Percentiles rank a stretch among this genome's conserved stretches.
phyloP scores from a whole-genome alignment of 768 basidiomycete genomes.

The Zangia roseola region DNA sequence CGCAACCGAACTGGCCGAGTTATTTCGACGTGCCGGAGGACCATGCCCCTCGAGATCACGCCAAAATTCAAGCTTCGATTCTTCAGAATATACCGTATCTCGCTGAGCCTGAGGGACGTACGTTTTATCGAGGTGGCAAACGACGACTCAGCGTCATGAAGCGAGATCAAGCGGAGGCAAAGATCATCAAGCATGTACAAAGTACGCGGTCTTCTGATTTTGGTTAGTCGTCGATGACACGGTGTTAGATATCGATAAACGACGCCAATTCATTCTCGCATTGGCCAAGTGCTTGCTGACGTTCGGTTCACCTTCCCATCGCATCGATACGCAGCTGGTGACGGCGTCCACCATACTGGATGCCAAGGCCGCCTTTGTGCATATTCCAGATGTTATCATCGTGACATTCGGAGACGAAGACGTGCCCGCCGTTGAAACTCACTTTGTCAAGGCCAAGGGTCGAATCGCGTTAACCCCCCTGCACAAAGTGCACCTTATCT shows the following conservation, averaged over 20 bases:
- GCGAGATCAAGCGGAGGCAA: slow-evolving; percentile 33
- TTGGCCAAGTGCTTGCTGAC: slow-evolving; percentile 84
- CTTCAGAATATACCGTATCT: neutral
- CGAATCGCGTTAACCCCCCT: slow-evolving; percentile 80
- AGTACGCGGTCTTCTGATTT: slow-evolving; percentile 29
- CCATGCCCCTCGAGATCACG: slow-evolving; percentile 14
- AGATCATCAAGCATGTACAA: slow-evolving; percentile 46
- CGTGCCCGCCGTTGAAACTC: slow-evolving; percentile 70
- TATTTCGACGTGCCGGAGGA: slow-evolving; percentile 21
- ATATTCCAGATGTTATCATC: slow-evolving; percentile 76
- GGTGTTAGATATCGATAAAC: slow-evolving; percentile 42
- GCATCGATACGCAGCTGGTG: slow-evolving; percentile 84
- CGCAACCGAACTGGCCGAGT: slow-evolving; percentile 23
- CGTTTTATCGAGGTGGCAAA: slow-evolving; percentile 32
- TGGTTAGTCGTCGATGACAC: neutral
- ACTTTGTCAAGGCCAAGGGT: slow-evolving; percentile 82
- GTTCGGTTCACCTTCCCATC: slow-evolving; percentile 94
- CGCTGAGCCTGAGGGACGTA: slow-evolving; percentile 19
- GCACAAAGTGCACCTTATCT: slow-evolving; percentile 79
- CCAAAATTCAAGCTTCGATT: slow-evolving; percentile 6
- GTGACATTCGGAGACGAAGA: slow-evolving; percentile 79
- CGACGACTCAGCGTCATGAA: slow-evolving; percentile 30
- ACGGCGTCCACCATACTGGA: slow-evolving; percentile 78
- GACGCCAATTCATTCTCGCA: slow-evolving; percentile 76
- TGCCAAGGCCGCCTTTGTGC: slow-evolving; percentile 80